These are phyloP conservation scores for Nakazawaea wyomingensis DNA, from an alignment of 805 yeast genomes.

Conservation along the genomic window DNA sequence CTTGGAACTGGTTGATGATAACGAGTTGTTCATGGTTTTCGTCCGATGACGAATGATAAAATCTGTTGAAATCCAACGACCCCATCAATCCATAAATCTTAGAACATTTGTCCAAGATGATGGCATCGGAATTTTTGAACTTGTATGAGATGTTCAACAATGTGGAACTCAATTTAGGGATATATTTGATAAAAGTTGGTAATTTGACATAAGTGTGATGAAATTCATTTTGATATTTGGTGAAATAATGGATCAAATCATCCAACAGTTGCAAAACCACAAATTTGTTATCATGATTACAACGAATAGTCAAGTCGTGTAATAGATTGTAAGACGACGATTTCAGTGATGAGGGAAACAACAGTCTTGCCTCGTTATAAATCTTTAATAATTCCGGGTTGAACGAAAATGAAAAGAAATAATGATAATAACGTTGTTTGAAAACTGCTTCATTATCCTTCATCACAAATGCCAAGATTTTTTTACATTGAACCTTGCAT, in stretches of 20 bases:
- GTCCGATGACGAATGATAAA: conserved; percentile 25
- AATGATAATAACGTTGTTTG: conserved; percentile 39
- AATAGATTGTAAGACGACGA: conserved; percentile 27
- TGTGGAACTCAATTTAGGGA: conserved; percentile 44
- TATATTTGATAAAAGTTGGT: conserved; percentile 25
- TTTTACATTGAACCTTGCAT: conserved; percentile 46
- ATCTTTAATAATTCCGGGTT: conserved; percentile 31
- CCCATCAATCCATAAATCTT: conserved; percentile 74
- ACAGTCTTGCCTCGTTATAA: conserved; percentile 21
- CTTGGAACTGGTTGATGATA: conserved; percentile 58
- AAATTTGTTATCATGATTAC: conserved; percentile 58
- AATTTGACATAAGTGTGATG: conserved; percentile 39
- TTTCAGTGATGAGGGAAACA: conserved; percentile 9
- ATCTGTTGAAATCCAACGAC: conserved; percentile 59
- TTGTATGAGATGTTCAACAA: conserved; percentile 52
- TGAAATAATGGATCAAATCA: conserved; percentile 53
- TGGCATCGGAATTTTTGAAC: conserved; percentile 41
- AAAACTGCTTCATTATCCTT: conserved; percentile 29
- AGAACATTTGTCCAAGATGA: conserved; percentile 57
- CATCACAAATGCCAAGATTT: conserved; percentile 36
- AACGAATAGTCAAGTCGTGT: conserved; percentile 49
- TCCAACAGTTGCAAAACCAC: conserved; percentile 68
- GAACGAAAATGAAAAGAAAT: conserved; percentile 49
- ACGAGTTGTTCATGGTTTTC: conserved; percentile 37
- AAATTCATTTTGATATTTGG: conserved; percentile 44